Evolutionary conservation across 139 green algal species (phyloP).

Genomic region (Coccomyxa sp.): DNA sequence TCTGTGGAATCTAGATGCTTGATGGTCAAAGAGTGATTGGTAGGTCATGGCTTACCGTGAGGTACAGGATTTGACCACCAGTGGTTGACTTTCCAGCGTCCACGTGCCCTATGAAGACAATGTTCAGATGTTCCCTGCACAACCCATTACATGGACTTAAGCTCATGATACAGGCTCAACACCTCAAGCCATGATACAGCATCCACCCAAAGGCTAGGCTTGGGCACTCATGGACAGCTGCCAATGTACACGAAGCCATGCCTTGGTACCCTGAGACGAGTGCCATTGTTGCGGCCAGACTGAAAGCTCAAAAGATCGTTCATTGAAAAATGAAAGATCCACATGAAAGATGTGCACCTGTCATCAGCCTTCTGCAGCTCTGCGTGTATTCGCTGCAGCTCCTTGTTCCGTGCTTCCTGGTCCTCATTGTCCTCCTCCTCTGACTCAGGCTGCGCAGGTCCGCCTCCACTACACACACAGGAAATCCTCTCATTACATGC

Average conservation of each 20-base stretch:
- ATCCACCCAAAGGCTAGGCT: too few relatives aligned
- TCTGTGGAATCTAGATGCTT: too few relatives aligned
- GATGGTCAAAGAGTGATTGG: too few relatives aligned
- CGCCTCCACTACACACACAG: too few relatives aligned
- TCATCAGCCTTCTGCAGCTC: constrained; percentile 56
- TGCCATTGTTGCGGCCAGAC: background rate
- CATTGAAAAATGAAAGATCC: background rate
- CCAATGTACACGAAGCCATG: background rate
- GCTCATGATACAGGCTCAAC: background rate
- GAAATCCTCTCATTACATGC: too few relatives aligned
- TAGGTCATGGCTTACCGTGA: constrained; percentile 60
- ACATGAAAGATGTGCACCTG: constrained; percentile 37
- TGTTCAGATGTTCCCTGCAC: constrained; percentile 91
- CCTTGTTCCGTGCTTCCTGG: constrained; percentile 32
- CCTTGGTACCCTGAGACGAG: background rate
- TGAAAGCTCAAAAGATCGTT: background rate
- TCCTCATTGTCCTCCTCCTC: constrained; percentile 22
- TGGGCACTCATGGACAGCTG: background rate
- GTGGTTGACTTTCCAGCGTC: constrained; percentile 98
- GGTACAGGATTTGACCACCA: constrained; percentile 95
- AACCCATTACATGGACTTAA: background rate
- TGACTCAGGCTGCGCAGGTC: constrained; percentile 25
- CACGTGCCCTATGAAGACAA: constrained; percentile 99
- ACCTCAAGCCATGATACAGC: background rate
- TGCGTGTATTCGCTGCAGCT: constrained; percentile 47